phyloP scores from a whole-genome alignment of 768 basidiomycete genomes.

The Tremella fuciformis region DNA sequence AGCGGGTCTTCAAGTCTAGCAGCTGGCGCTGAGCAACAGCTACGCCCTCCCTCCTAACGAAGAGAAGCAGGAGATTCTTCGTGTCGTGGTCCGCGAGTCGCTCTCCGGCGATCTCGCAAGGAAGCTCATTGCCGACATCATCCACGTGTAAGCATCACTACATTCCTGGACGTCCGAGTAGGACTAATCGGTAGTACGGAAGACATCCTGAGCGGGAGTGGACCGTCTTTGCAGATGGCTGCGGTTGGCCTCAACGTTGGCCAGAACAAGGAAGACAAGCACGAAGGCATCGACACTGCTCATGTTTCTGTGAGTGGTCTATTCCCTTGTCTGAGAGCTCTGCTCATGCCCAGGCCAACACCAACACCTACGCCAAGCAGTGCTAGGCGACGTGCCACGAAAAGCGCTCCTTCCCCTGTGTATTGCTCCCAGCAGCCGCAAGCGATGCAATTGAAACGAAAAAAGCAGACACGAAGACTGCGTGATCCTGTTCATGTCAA shows the following conservation, averaged over 20 bases:
- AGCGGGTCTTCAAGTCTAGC: slow-evolving; percentile 6
- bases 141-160: slow-evolving; percentile 28
- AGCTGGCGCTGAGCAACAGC: slow-evolving; percentile 17
- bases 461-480: background rate
- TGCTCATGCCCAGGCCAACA: slow-evolving; percentile 17
- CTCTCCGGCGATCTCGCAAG: slow-evolving; percentile 54
- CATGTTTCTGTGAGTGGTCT: slow-evolving; percentile 23
- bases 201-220: slow-evolving; percentile 28
- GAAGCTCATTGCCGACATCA: slow-evolving; percentile 43
- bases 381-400: slow-evolving; percentile 11
- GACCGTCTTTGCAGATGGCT: slow-evolving; percentile 40
- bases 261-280: slow-evolving; percentile 14
- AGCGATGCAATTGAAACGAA: background rate
- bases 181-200: slow-evolving; percentile 24
- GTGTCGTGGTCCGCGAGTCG: slow-evolving; percentile 63
- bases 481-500: too few relatives aligned
- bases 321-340: background rate
- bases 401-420: too few relatives aligned
- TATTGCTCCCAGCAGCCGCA: background rate
- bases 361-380: slow-evolving; percentile 29
- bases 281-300: slow-evolving; percentile 23
- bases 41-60: slow-evolving; percentile 60
- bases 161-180: too few relatives aligned
- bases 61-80: slow-evolving; percentile 60
- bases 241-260: slow-evolving; percentile 11